Evolutionary conservation across 1,284 basidiomycete genomes (phyloP).

Genomic region (Pseudozyma flocculosa): DNA sequence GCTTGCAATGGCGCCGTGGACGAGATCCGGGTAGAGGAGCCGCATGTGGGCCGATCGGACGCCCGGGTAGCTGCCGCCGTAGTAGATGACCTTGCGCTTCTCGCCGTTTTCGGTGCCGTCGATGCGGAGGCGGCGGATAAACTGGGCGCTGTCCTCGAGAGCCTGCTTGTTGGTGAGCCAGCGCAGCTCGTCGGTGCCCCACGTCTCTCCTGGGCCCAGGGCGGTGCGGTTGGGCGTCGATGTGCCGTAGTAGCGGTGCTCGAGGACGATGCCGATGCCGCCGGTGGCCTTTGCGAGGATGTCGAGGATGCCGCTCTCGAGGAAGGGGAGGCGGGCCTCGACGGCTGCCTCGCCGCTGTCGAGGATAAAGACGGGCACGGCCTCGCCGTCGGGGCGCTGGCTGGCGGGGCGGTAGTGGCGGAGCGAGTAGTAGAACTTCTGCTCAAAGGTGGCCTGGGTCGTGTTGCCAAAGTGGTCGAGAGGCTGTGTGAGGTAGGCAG

Average conservation of each 20-base stretch:
- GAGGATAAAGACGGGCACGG: slow-evolving; percentile 55
- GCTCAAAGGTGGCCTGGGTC: slow-evolving; percentile 61
- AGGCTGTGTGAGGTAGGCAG: slow-evolving; percentile 70
- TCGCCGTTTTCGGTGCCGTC: slow-evolving; percentile 68
- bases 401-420: slow-evolving; percentile 77
- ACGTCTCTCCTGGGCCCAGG: slow-evolving; percentile 63
- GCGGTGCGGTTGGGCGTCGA: slow-evolving; percentile 78
- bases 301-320: slow-evolving; percentile 71
- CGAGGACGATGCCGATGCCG: slow-evolving; percentile 81
- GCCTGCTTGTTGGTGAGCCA: slow-evolving; percentile 87
- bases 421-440: slow-evolving; percentile 81
- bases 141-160: slow-evolving; percentile 86
- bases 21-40: slow-evolving; percentile 78
- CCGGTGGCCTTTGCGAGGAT: slow-evolving; percentile 79
- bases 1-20: slow-evolving; percentile 87
- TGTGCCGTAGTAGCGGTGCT: slow-evolving; percentile 66
- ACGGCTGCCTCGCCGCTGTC: slow-evolving; percentile 58
- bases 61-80: slow-evolving; percentile 82
- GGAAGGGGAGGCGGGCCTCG: slow-evolving; percentile 42
- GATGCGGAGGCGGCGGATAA: slow-evolving; percentile 79
- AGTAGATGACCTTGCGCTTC: slow-evolving; percentile 75
- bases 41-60: slow-evolving; percentile 91
- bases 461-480: slow-evolving; percentile 68
- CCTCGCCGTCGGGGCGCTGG: slow-evolving; percentile 68
- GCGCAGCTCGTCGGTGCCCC: slow-evolving; percentile 62